These are phyloP conservation scores for Pichia paraexigua DNA, from an alignment of 805 yeast species.

Conservation along the genomic window DNA sequence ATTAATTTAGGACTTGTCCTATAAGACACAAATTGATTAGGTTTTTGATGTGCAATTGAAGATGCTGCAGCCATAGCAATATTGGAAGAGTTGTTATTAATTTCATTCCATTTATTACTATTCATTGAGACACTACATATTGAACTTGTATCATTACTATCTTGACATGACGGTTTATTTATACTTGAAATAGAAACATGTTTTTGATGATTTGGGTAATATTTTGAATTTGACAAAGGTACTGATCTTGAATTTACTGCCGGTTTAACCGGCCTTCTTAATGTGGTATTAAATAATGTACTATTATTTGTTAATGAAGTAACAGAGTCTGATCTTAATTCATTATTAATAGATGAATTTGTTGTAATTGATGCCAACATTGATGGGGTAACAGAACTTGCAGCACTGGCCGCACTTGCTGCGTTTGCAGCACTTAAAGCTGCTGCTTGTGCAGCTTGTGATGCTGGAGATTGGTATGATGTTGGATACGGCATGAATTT, in stretches of 20 bases:
- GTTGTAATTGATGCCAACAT: neutral
- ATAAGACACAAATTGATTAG: slow-evolving; percentile 21
- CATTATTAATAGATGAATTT: neutral
- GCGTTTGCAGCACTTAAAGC: neutral
- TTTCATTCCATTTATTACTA: slow-evolving; percentile 20
- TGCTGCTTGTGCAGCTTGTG: slow-evolving; percentile 1
- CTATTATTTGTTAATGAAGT: neutral
- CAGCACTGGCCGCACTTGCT: neutral
- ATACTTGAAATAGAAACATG: neutral
- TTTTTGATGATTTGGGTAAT: neutral
- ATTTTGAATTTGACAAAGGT: neutral
- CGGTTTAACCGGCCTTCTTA: neutral
- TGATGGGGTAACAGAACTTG: neutral
- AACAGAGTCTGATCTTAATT: neutral
- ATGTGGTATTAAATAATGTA: neutral
- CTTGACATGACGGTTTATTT: neutral
- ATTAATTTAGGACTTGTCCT: neutral
- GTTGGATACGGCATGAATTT: neutral
- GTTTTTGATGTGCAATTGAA: slow-evolving; percentile 27
- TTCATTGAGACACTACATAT: neutral
- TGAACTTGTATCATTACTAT: neutral
- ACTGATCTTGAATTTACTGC: neutral
- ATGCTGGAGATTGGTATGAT: neutral
- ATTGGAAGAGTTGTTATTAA: slow-evolving; percentile 24
- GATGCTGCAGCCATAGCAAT: slow-evolving; percentile 31